Percentiles rank a stretch among this genome's conserved stretches.
phyloP scores from a whole-genome alignment of 352 stramenopile genomes.

The Globisporangium radiosum region DNA sequence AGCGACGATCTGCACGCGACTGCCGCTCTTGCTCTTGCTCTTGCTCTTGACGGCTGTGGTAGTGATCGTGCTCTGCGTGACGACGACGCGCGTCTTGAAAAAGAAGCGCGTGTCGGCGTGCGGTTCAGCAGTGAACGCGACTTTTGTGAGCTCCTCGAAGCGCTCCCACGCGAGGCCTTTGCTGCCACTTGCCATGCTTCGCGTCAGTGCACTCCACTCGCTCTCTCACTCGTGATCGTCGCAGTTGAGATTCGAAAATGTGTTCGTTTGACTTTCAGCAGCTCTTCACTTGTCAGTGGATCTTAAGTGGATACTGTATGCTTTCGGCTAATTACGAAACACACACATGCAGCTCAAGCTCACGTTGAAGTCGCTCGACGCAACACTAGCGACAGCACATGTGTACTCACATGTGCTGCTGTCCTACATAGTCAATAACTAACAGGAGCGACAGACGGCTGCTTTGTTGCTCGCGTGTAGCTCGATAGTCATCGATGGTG shows the following conservation, averaged over 20 bases:
- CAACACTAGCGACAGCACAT: too few relatives aligned
- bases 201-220: conserved; percentile 3
- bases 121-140: conserved; percentile 46
- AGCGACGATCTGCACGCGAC: conserved; percentile 29
- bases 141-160: conserved; percentile 67
- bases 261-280: neutral
- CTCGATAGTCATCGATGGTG: too few relatives aligned
- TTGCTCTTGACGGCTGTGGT: conserved; percentile 16
- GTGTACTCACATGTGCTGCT: too few relatives aligned
- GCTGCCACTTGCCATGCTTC: conserved; percentile 7
- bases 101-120: conserved; percentile 45
- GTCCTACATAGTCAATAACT: too few relatives aligned
- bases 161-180: conserved; percentile 43
- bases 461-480: too few relatives aligned
- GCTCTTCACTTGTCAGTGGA: neutral
- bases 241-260: neutral
- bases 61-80: neutral
- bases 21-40: conserved; percentile 13
- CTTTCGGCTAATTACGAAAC: neutral
- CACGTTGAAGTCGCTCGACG: too few relatives aligned
- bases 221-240: too few relatives aligned
- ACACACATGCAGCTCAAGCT: neutral
- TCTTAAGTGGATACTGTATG: too few relatives aligned
- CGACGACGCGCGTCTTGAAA: conserved; percentile 35
- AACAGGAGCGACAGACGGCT: too few relatives aligned